Evolutionary conservation across 2,329 filamentous ascomycete genomes (phyloP).

Genomic region (Exophiala alcalophila): DNA sequence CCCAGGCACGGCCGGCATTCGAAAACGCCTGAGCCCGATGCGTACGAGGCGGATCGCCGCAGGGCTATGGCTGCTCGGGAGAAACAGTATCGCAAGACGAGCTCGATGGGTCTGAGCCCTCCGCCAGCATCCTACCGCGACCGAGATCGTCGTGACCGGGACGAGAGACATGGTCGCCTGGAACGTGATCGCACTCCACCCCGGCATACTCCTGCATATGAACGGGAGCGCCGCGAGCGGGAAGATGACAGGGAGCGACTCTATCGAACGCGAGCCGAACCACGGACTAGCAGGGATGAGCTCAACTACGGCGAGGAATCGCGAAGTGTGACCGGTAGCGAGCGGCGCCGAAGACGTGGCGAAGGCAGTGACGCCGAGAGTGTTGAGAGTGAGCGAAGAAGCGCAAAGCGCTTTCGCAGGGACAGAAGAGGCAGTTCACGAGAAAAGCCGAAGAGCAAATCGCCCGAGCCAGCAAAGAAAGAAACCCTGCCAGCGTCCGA

Average conservation of each 20-base stretch:
- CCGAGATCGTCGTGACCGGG: slow-evolving; percentile 42
- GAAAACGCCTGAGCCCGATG: slow-evolving; percentile 85
- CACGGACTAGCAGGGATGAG: slow-evolving; percentile 76
- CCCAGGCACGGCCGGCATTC: slow-evolving; percentile 57
- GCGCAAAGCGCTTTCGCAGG: slow-evolving; percentile 55
- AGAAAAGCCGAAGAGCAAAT: slow-evolving; percentile 60
- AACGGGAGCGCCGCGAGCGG: slow-evolving; percentile 79
- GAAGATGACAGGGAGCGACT: slow-evolving; percentile 87
- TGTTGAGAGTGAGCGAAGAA: slow-evolving; percentile 51
- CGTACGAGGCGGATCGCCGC: slow-evolving; percentile 91
- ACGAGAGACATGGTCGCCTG: slow-evolving; percentile 35
- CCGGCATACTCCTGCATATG: slow-evolving; percentile 54
- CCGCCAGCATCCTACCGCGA: slow-evolving; percentile 40
- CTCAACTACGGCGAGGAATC: slow-evolving; percentile 81
- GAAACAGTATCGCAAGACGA: slow-evolving; percentile 84
- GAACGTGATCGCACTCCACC: slow-evolving; percentile 37
- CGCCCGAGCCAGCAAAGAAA: slow-evolving; percentile 38
- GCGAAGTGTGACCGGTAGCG: slow-evolving; percentile 56
- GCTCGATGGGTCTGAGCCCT: slow-evolving; percentile 56
- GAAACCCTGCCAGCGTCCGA: slow-evolving; percentile 45
- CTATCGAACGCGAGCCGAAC: slow-evolving; percentile 78
- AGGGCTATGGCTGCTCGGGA: slow-evolving; percentile 93
- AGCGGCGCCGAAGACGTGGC: slow-evolving; percentile 70
- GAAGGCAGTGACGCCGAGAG: slow-evolving; percentile 69
- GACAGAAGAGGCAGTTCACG: slow-evolving; percentile 37